phyloP scores from a whole-genome alignment of 495 filamentous ascomycete genomes.

The Podospora didyma region DNA sequence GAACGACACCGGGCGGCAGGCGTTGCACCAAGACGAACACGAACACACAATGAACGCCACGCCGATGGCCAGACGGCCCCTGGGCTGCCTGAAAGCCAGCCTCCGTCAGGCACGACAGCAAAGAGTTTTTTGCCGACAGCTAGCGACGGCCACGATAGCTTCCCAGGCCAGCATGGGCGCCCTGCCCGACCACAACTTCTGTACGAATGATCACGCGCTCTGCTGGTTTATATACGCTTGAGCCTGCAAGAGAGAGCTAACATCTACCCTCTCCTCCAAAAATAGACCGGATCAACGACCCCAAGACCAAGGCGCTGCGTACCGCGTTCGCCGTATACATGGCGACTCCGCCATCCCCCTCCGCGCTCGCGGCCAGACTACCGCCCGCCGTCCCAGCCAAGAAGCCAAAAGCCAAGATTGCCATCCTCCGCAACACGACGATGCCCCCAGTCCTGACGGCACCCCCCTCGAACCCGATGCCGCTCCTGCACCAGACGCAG shows the following conservation, averaged over 20 bases:
- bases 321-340: conserved; percentile 46
- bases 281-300: conserved; percentile 21
- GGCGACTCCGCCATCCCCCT: conserved; percentile 30
- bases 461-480: conserved; percentile 58
- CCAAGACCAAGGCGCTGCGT: conserved; percentile 25
- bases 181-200: conserved; percentile 29
- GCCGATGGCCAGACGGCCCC: conserved; percentile 53
- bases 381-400: conserved; percentile 7
- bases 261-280: too few relatives aligned
- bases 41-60: conserved; percentile 54
- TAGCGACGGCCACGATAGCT: conserved; percentile 30
- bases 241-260: too few relatives aligned
- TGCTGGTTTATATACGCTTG: too few relatives aligned
- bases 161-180: conserved; percentile 4
- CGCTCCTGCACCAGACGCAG: conserved; percentile 58
- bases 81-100: conserved; percentile 63
- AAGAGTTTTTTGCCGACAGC: conserved; percentile 25
- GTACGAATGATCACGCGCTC: conserved; percentile 19
- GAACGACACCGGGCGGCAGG: too few relatives aligned
- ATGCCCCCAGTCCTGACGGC: conserved; percentile 16
- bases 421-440: conserved; percentile 7
- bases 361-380: too few relatives aligned
- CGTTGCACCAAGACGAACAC: background rate
- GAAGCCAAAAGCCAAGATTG: conserved; percentile 1
- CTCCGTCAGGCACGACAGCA: conserved; percentile 45